Percentiles rank a stretch among this genome's conserved stretches.
Evolutionary conservation across 345 rosid species (phyloP).

Genomic region (Excoecaria agallocha): DNA sequence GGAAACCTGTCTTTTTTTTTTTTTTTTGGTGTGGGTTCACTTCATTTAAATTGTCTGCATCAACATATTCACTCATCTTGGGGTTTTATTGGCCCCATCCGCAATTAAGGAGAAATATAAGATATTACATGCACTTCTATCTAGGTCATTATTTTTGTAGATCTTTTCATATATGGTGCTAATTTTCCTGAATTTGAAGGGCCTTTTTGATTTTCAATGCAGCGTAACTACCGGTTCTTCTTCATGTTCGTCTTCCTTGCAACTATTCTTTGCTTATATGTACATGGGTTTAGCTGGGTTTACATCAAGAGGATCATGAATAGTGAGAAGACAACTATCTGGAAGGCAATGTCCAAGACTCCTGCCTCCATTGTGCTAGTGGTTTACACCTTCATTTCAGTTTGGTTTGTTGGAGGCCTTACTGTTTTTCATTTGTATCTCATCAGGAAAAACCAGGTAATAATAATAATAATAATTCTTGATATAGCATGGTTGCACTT

Average conservation of each 20-base stretch:
- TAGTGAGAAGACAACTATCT: conserved; percentile 52
- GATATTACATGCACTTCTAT: neutral
- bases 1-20: conserved; percentile 7
- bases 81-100: neutral
- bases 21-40: neutral
- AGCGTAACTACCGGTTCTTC: conserved; percentile 98
- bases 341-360: conserved; percentile 57
- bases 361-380: conserved; percentile 85
- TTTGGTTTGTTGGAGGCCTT: conserved; percentile 99
- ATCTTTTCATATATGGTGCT: conserved; percentile 8
- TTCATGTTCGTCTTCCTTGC: conserved; percentile 74
- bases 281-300: conserved; percentile 91
- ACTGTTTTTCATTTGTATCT: conserved; percentile 83
- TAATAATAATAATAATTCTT: neutral
- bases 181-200: conserved; percentile 1
- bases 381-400: conserved; percentile 61
- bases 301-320: conserved; percentile 64
- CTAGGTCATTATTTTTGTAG: neutral
- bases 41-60: neutral
- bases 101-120: neutral
- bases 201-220: conserved; percentile 36
- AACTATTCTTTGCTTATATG: conserved; percentile 77
- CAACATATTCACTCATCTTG: neutral
- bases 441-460: conserved; percentile 58
- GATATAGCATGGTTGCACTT: neutral